Evolutionary conservation across 2,329 filamentous ascomycete species (phyloP).

Genomic region (Purpureocillium lavendulum): DNA sequence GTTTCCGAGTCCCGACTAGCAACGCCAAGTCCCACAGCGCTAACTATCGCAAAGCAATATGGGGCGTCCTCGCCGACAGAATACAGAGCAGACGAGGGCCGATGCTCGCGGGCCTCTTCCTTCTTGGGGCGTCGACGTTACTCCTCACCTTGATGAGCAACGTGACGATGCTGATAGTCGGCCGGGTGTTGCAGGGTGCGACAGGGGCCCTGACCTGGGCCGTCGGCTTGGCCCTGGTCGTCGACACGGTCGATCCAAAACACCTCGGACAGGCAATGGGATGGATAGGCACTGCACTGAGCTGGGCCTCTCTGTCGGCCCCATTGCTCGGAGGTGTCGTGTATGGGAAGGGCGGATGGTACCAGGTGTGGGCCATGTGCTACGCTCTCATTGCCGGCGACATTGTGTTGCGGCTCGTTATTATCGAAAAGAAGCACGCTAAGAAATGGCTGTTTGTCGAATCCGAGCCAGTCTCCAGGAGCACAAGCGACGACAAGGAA

Average conservation of each 20-base stretch:
- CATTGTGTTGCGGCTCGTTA: slow-evolving; percentile 19
- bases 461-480: background rate
- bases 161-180: slow-evolving; percentile 22
- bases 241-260: slow-evolving; percentile 22
- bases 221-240: slow-evolving; percentile 25
- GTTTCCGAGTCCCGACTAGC: slow-evolving; percentile 1
- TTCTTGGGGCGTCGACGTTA: slow-evolving; percentile 19
- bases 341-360: slow-evolving; percentile 22
- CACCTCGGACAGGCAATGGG: slow-evolving; percentile 23
- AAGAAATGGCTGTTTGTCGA: slow-evolving; percentile 14
- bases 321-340: slow-evolving; percentile 25
- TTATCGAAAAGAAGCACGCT: slow-evolving; percentile 23
- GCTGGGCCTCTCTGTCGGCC: slow-evolving; percentile 20
- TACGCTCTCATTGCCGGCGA: slow-evolving; percentile 24
- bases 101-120: slow-evolving; percentile 23
- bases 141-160: slow-evolving; percentile 21
- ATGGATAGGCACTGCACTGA: slow-evolving; percentile 23
- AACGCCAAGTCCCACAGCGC: no score
- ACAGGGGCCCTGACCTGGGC: slow-evolving; percentile 26
- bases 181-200: slow-evolving; percentile 22
- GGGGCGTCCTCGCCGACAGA: slow-evolving; percentile 26
- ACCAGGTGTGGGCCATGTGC: slow-evolving; percentile 25
- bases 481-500: background rate
- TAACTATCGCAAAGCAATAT: slow-evolving; percentile 16
- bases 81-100: slow-evolving; percentile 21